Evolutionary conservation across 2,329 filamentous ascomycete genomes (phyloP).

Genomic region (Septoria petroselini): DNA sequence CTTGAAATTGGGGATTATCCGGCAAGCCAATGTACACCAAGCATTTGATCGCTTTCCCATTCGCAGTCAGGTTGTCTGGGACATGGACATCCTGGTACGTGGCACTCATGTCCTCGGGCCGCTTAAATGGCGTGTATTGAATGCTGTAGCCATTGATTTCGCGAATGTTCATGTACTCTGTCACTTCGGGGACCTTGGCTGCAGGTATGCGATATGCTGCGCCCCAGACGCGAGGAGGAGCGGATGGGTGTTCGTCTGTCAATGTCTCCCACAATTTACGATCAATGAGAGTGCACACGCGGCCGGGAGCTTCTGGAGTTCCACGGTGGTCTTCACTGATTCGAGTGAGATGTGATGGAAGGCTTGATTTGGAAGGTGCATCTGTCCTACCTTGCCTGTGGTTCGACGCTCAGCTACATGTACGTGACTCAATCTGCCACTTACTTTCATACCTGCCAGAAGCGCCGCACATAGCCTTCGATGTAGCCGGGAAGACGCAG

Average conservation of each 20-base stretch:
- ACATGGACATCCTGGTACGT: conserved; percentile 46
- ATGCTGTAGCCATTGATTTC: conserved; percentile 98
- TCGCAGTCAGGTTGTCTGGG: conserved; percentile 13
- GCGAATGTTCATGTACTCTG: conserved; percentile 82
- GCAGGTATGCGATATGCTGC: conserved; percentile 77
- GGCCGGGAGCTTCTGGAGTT: conserved; percentile 79
- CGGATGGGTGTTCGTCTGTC: conserved; percentile 59
- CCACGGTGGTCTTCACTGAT: conserved; percentile 88
- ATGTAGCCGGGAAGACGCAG: conserved; percentile 84
- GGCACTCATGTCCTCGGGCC: conserved; percentile 52
- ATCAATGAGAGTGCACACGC: conserved; percentile 90
- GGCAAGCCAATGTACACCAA: conserved; percentile 95
- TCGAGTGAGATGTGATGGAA: too few relatives aligned
- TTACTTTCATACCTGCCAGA: conserved; percentile 79
- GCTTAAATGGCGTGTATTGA: conserved; percentile 74
- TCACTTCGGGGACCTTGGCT: conserved; percentile 72
- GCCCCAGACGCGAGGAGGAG: conserved; percentile 75
- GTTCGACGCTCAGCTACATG: not conserved
- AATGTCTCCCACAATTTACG: conserved; percentile 77
- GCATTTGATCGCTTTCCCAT: conserved; percentile 47
- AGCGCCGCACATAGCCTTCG: conserved; percentile 86
- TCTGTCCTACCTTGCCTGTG: conserved; percentile 33
- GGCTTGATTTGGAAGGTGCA: too few relatives aligned
- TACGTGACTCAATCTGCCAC: not conserved
- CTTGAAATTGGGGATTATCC: conserved; percentile 86